Evolutionary conservation across 495 filamentous ascomycete species (phyloP), one percentile per base, ranked within the genome.

Genomic region (Ramalina intermedia): DNA sequence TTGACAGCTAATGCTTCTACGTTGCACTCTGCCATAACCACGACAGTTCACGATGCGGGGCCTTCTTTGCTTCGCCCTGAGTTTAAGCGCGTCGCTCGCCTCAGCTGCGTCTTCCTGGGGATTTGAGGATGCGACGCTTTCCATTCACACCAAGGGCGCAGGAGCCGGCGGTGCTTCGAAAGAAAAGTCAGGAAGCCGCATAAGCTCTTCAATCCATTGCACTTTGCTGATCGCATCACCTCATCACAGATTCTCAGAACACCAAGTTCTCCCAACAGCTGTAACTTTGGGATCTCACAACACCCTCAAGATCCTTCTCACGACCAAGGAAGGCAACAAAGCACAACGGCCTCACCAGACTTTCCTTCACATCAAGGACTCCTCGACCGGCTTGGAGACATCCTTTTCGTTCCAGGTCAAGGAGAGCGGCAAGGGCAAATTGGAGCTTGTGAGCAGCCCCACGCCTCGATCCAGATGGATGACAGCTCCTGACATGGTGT

Each of bases 321-420:
- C 86, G 35, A 69, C 86, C 6, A 83, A 81, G 57, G 85, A 96
- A 64, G 80, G 76, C 55, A 78, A 78, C 60, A 81, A 80, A 53
- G 70, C 77, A 11, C 89, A 85, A 66, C 76, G 84, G 46, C 86
- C 91, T 50, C 91, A 98, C 65, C 91, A 98, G 63, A 87, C 87
- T 2, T 95, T 94, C 66, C 73, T 98, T 16, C 72, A 88, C 6
- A 67, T 96, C 37, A 78, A 79, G 52, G 87, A 96, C 52, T 66
- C 75, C 2, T 66, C 72, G 16, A 81, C 78, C 24, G 83, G 84
- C 18, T 69, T 96, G 37, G 89, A 96, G 62, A 81, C 88, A n/a
- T 89, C 88, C 0, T 94, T 86, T 59, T 79, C 87, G 6, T 74
- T 98, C 56, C 80, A 65, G 6, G 73, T 94, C 26, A 95, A 94